Percentiles rank a stretch among this genome's conserved stretches.
Conservation (phyloP, 2,329 filamentous ascomycete genomes). For the Amphichorda felina region DNA sequence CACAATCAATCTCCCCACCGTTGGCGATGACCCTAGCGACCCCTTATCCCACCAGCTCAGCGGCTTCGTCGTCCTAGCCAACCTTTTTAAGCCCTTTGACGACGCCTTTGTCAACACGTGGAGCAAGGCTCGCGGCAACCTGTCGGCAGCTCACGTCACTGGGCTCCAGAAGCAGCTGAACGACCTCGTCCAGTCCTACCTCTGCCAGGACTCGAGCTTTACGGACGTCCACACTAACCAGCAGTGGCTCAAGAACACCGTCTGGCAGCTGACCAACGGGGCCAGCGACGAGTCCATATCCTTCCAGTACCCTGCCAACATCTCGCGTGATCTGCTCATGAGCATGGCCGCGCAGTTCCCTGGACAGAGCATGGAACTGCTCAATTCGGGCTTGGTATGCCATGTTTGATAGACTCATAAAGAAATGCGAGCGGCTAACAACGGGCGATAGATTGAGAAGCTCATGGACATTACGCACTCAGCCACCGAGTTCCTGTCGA, state of each 20-base stretch:
- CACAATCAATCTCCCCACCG: slow-evolving; percentile 52
- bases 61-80: slow-evolving; percentile 47
- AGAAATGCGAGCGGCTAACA: too few species aligned
- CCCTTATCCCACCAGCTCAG: slow-evolving; percentile 38
- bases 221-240: slow-evolving; percentile 47
- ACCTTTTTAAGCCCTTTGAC: slow-evolving; percentile 55
- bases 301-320: slow-evolving; percentile 47
- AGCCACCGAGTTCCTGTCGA: slow-evolving; percentile 60
- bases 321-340: slow-evolving; percentile 49
- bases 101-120: slow-evolving; percentile 51
- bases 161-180: slow-evolving; percentile 51
- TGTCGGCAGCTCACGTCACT: slow-evolving; percentile 43
- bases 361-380: slow-evolving; percentile 59
- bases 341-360: slow-evolving; percentile 62
- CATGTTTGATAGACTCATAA: too few species aligned
- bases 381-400: slow-evolving; percentile 62
- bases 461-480: slow-evolving; percentile 66
- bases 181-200: slow-evolving; percentile 38
- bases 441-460: slow-evolving; percentile 62
- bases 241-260: slow-evolving; percentile 52
- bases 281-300: slow-evolving; percentile 34
- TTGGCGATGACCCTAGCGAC: slow-evolving; percentile 48
- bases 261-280: slow-evolving; percentile 51
- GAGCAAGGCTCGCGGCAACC: slow-evolving; percentile 51
- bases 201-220: slow-evolving; percentile 40